Conservation (phyloP, 1,284 basidiomycete genomes). For the Naganishia liquefaciens region DNA sequence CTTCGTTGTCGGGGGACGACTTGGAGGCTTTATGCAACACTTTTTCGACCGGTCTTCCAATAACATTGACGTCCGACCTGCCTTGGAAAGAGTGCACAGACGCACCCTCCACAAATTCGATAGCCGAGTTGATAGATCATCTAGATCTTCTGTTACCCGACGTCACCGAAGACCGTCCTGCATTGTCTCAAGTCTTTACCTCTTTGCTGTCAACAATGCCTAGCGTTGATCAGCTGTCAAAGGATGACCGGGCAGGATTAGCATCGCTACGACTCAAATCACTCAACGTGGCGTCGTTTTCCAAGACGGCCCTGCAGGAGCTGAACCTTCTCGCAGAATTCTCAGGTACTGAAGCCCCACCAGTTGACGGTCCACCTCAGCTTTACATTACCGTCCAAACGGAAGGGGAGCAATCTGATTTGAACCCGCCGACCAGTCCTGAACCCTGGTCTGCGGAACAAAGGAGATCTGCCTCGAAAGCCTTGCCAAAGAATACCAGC, state of each 20-base stretch:
- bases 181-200: constrained; percentile 5
- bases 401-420: not conserved
- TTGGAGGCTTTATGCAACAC: constrained; percentile 3
- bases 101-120: not conserved
- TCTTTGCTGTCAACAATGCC: constrained; percentile 3
- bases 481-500: no score
- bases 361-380: not conserved
- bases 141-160: not conserved
- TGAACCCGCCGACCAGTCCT: constrained; percentile 6
- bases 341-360: not conserved
- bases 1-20: constrained; percentile 1
- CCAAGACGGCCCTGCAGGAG: not conserved
- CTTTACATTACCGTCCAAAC: not conserved
- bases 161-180: constrained; percentile 5
- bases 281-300: not conserved
- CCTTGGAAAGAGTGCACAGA: not conserved
- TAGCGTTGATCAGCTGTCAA: not conserved
- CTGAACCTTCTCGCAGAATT: not conserved
- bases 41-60: not conserved
- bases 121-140: not conserved
- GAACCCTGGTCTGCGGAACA: not conserved
- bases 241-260: not conserved
- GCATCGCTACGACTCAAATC: not conserved
- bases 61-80: not conserved
- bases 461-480: not conserved